Conservation (phyloP, 148 eudicot genomes). For the Spergularia marina region DNA sequence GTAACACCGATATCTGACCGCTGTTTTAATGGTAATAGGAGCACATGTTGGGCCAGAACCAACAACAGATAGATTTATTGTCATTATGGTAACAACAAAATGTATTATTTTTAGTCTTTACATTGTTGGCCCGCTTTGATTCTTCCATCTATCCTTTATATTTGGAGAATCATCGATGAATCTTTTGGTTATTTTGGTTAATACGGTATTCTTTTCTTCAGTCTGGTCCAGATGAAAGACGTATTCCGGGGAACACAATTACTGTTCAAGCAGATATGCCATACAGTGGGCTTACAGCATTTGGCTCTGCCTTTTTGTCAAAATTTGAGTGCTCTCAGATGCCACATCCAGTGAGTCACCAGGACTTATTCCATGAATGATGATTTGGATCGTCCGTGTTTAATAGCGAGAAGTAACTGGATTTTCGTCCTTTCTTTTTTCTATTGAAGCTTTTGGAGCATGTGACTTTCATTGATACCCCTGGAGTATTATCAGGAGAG, state of each 20-base stretch:
- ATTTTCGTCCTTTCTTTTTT: slow-evolving; percentile 10
- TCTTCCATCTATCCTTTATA: slow-evolving; percentile 3
- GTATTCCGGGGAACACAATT: slow-evolving; percentile 85
- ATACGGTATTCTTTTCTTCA: slow-evolving; percentile 19
- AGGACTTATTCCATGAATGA: neutral
- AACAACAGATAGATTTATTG: slow-evolving; percentile 88
- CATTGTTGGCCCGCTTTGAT: slow-evolving; percentile 1
- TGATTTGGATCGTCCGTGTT: neutral
- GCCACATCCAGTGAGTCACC: slow-evolving; percentile 75
- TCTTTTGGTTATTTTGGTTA: neutral
- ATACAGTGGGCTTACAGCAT: slow-evolving; percentile 63
- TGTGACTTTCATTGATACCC: slow-evolving; percentile 85
- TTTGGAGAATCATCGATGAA: neutral
- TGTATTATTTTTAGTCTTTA: slow-evolving; percentile 6
- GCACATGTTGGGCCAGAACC: slow-evolving; percentile 99
- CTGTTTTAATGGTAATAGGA: slow-evolving; percentile 37
- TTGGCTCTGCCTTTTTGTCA: slow-evolving; percentile 82
- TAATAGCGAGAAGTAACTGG: slow-evolving; percentile 13
- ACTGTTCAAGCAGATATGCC: slow-evolving; percentile 86
- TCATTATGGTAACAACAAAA: slow-evolving; percentile 62
- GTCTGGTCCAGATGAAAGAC: slow-evolving; percentile 90
- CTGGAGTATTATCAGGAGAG: slow-evolving; percentile 93
- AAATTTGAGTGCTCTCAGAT: slow-evolving; percentile 89
- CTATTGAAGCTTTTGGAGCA: slow-evolving; percentile 67
- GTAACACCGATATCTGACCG: neutral